Conservation (phyloP, 345 rosid genomes). For the Garcia nutans region DNA sequence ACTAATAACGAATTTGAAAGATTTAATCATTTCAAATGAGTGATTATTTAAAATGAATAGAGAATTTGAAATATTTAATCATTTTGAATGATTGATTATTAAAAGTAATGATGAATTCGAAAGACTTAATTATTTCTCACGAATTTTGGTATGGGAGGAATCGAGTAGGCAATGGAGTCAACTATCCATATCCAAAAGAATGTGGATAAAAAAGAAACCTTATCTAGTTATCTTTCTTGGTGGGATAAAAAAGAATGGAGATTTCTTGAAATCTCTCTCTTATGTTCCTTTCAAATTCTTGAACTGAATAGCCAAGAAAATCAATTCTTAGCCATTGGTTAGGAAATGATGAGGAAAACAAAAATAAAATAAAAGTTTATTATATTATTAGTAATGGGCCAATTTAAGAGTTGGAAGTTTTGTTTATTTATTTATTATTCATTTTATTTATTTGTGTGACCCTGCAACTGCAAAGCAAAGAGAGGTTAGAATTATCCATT, state of each 20-base stretch:
- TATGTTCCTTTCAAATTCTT: too few species aligned
- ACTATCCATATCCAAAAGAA: background rate
- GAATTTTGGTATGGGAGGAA: too few species aligned
- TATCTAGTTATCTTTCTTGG: slow-evolving; percentile 43
- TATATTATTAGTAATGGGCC: background rate
- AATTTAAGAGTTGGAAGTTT: background rate
- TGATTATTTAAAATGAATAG: too few species aligned
- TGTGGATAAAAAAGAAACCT: slow-evolving; percentile 28
- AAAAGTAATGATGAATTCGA: too few species aligned
- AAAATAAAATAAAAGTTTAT: background rate
- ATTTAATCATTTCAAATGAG: too few species aligned
- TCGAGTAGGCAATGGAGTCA: background rate
- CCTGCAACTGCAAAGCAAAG: slow-evolving; percentile 14
- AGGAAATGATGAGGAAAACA: background rate
- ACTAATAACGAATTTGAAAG: too few species aligned
- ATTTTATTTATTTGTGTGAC: slow-evolving; percentile 13
- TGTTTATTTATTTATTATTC: too few species aligned
- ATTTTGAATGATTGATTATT: too few species aligned
- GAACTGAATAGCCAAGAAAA: slow-evolving; percentile 10
- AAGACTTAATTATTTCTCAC: background rate
- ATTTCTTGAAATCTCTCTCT: slow-evolving; percentile 19
- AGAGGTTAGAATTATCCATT: slow-evolving; percentile 30
- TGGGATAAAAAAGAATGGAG: slow-evolving; percentile 20
- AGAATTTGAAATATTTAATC: too few species aligned
- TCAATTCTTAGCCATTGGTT: slow-evolving; percentile 16